Evolutionary conservation across 2,329 filamentous ascomycete genomes (phyloP).

Genomic region (Thelonectria blattea): DNA sequence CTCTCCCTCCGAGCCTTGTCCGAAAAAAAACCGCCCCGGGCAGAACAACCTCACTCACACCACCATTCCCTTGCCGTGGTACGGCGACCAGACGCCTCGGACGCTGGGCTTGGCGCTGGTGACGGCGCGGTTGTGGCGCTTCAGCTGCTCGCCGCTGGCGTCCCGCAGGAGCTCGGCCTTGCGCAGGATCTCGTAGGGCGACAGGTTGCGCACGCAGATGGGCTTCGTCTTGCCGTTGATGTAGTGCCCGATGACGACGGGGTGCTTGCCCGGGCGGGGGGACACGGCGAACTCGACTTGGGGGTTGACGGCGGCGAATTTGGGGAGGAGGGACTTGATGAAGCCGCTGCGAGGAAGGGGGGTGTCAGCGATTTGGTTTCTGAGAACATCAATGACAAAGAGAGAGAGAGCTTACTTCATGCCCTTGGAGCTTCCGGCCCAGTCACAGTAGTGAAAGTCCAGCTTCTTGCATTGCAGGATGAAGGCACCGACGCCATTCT

Average conservation of each 20-base stretch:
- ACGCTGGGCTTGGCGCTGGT: constrained; percentile 69
- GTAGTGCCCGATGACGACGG: constrained; percentile 86
- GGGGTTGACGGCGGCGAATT: constrained; percentile 82
- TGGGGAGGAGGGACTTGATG: constrained; percentile 75
- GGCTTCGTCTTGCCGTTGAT: constrained; percentile 88
- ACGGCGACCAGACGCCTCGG: constrained; percentile 74
- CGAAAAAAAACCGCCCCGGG: too few species aligned
- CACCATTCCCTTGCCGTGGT: constrained; percentile 64
- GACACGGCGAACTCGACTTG: constrained; percentile 92
- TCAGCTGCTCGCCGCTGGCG: constrained; percentile 77
- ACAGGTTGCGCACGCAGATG: constrained; percentile 87
- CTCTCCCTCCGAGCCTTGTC: too few species aligned
- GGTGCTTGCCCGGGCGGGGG: constrained; percentile 87
- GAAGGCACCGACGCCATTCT: constrained; percentile 98
- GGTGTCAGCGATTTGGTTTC: too few species aligned
- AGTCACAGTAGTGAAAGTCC: constrained; percentile 97
- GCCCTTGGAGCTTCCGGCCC: constrained; percentile 88
- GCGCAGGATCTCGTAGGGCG: constrained; percentile 78
- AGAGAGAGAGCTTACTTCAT: constrained; percentile 74
- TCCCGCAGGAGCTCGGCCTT: constrained; percentile 78
- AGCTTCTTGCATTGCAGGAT: constrained; percentile 96
- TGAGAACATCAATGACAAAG: not conserved
- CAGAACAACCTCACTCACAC: constrained; percentile 51
- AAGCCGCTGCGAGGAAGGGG: constrained; percentile 60
- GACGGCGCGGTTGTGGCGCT: constrained; percentile 67